A percentile compares a stretch with the other conserved stretches of the same genome.
Evolutionary conservation across 2,329 filamentous ascomycete species (phyloP).

Genomic region (Diaporthe sp.): DNA sequence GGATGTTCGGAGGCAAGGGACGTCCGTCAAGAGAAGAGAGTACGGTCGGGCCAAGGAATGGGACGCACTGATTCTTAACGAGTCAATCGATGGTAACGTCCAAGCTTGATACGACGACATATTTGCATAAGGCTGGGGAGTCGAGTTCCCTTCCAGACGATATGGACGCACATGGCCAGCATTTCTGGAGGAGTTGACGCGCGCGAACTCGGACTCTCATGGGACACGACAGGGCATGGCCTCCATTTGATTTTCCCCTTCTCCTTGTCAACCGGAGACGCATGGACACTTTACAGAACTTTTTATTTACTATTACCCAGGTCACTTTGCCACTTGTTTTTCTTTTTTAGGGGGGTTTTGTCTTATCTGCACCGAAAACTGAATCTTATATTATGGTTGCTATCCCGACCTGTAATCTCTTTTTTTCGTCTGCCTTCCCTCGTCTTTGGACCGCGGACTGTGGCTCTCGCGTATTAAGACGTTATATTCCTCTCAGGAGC

Average conservation of each 20-base stretch:
- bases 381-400: slow-evolving; percentile 44
- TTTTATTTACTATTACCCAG: slow-evolving; percentile 41
- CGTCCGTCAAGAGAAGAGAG: slow-evolving; percentile 11
- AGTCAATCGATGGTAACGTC: slow-evolving; percentile 36
- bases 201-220: slow-evolving; percentile 37
- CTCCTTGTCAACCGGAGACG: slow-evolving; percentile 39
- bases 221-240: slow-evolving; percentile 42
- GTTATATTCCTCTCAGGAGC: slow-evolving; percentile 30
- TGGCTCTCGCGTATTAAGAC: slow-evolving; percentile 33
- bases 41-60: slow-evolving; percentile 16
- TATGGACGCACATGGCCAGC: slow-evolving; percentile 41
- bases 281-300: slow-evolving; percentile 42
- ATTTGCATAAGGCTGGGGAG: slow-evolving; percentile 42
- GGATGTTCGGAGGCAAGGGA: slow-evolving; percentile 10
- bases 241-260: slow-evolving; percentile 39
- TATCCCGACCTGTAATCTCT: slow-evolving; percentile 47
- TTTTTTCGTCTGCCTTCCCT: slow-evolving; percentile 40
- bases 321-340: slow-evolving; percentile 45
- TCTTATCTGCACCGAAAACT: slow-evolving; percentile 45
- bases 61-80: slow-evolving; percentile 23
- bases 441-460: slow-evolving; percentile 30
- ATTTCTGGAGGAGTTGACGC: slow-evolving; percentile 42
- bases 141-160: slow-evolving; percentile 39
- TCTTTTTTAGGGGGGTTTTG: slow-evolving; percentile 42
- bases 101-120: slow-evolving; percentile 41